phyloP scores from a whole-genome alignment of 2,329 filamentous ascomycete species.

The Xylariaceae sp. region DNA sequence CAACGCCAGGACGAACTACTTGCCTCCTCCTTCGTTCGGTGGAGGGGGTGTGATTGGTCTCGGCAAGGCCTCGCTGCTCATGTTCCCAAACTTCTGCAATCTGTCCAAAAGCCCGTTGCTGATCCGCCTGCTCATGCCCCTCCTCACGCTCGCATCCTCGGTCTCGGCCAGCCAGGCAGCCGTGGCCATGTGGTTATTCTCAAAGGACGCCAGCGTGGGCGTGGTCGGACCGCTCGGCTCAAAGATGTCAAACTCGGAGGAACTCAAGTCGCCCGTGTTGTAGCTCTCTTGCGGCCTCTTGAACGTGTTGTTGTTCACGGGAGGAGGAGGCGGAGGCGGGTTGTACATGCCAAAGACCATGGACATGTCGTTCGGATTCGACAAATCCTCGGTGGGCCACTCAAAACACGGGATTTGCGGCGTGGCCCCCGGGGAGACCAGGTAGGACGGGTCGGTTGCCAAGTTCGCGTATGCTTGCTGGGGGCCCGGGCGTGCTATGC shows the following conservation, averaged over 20 bases:
- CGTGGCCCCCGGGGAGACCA: constrained; percentile 52
- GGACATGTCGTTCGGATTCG: constrained; percentile 31
- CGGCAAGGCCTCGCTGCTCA: constrained; percentile 41
- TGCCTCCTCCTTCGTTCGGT: constrained; percentile 55
- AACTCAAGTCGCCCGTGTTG: constrained; percentile 36
- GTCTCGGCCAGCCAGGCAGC: constrained; percentile 49
- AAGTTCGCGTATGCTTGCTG: constrained; percentile 36
- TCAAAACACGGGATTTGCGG: constrained; percentile 51
- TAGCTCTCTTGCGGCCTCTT: constrained; percentile 44
- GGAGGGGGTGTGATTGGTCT: constrained; percentile 59
- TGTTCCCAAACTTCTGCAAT: constrained; percentile 53
- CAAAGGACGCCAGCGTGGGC: constrained; percentile 46
- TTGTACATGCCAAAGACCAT: constrained; percentile 46
- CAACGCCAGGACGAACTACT: constrained; percentile 26
- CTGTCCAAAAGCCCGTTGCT: constrained; percentile 58
- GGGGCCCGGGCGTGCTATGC: constrained; percentile 71
- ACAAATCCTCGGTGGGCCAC: constrained; percentile 36
- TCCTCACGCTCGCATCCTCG: constrained; percentile 34
- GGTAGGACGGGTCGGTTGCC: constrained; percentile 48
- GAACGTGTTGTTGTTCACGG: constrained; percentile 42
- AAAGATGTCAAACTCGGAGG: constrained; percentile 49
- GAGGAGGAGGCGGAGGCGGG: constrained; percentile 32
- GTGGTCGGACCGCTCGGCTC: constrained; percentile 43
- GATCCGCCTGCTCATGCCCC: constrained; percentile 45
- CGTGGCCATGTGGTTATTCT: constrained; percentile 40